phyloP scores from a whole-genome alignment of 768 basidiomycete genomes.

The Serendipita vermifera region DNA sequence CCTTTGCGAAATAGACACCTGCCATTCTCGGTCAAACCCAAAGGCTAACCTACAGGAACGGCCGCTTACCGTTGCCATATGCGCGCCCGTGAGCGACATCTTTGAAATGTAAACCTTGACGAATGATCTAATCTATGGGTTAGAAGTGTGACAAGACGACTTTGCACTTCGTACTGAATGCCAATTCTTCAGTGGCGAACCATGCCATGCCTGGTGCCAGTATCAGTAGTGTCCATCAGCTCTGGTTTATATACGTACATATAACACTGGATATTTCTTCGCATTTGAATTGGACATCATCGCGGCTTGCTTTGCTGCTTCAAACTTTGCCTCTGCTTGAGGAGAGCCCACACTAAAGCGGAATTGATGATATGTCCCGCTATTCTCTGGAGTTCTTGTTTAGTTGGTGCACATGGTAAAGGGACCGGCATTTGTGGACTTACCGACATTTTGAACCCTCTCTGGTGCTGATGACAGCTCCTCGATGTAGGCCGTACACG shows the following conservation, averaged over 20 bases:
- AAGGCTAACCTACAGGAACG: no score
- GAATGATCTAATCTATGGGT: slow-evolving; percentile 40
- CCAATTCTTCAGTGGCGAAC: slow-evolving; percentile 52
- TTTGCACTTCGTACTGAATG: slow-evolving; percentile 38
- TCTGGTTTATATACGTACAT: slow-evolving; percentile 22
- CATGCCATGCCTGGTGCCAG: slow-evolving; percentile 51
- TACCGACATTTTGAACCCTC: slow-evolving; percentile 41
- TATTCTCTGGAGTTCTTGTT: slow-evolving; percentile 26
- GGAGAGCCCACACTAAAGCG: slow-evolving; percentile 59
- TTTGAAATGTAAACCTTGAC: slow-evolving; percentile 58
- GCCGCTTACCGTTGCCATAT: slow-evolving; percentile 42
- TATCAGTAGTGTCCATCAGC: slow-evolving; percentile 28
- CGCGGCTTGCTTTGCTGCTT: slow-evolving; percentile 32
- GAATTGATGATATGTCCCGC: slow-evolving; percentile 45
- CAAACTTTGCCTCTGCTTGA: slow-evolving; percentile 56
- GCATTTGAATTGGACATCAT: slow-evolving; percentile 30
- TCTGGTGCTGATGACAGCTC: slow-evolving; percentile 45
- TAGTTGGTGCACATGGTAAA: no score
- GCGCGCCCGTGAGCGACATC: slow-evolving; percentile 43
- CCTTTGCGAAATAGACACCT: slow-evolving; percentile 61
- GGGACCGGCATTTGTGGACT: neutral
- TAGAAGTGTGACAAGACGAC: neutral
- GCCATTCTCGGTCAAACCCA: neutral
- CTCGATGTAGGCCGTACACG: slow-evolving; percentile 59
- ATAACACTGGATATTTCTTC: slow-evolving; percentile 28